Evolutionary conservation across 202 grass and related monocot genomes (phyloP).

Genomic region (Tripidium arundinaceum): DNA sequence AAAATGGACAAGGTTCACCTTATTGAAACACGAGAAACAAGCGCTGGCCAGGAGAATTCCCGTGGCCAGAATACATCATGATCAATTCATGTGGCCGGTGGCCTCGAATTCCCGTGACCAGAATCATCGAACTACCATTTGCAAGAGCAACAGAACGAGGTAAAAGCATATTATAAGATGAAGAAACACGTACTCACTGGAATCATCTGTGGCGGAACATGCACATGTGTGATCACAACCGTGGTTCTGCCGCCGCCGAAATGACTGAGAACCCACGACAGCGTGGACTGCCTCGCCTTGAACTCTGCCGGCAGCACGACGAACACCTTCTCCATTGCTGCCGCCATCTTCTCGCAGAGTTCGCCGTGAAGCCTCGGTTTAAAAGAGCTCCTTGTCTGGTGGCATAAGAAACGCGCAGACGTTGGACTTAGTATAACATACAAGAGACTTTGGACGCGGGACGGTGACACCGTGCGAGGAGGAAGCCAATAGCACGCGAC

Average conservation of each 20-base stretch:
- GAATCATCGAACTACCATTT: too few species aligned
- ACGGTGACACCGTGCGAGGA: conserved; percentile 17
- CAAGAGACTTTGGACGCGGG: conserved; percentile 19
- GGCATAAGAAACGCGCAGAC: not conserved
- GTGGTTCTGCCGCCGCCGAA: conserved; percentile 20
- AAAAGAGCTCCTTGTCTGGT: not conserved
- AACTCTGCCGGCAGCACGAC: conserved; percentile 45
- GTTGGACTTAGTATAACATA: not conserved
- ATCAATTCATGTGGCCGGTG: too few species aligned
- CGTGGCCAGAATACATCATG: too few species aligned
- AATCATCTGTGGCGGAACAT: conserved; percentile 59
- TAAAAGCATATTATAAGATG: not conserved
- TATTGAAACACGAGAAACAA: too few species aligned
- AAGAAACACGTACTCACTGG: conserved; percentile 47
- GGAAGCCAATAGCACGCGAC: not conserved
- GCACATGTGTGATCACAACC: conserved; percentile 64
- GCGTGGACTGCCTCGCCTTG: conserved; percentile 47
- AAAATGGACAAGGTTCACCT: conserved; percentile 73
- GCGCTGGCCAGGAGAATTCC: too few species aligned
- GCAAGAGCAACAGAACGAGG: too few species aligned
- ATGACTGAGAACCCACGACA: conserved; percentile 42
- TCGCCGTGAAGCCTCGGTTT: not conserved
- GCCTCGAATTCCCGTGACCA: too few species aligned
- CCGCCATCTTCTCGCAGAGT: not conserved
- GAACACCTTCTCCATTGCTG: conserved; percentile 46